These are phyloP conservation scores for Brasilioporus rufonigricans DNA, from an alignment of 768 basidiomycete species.

Conservation along the genomic window DNA sequence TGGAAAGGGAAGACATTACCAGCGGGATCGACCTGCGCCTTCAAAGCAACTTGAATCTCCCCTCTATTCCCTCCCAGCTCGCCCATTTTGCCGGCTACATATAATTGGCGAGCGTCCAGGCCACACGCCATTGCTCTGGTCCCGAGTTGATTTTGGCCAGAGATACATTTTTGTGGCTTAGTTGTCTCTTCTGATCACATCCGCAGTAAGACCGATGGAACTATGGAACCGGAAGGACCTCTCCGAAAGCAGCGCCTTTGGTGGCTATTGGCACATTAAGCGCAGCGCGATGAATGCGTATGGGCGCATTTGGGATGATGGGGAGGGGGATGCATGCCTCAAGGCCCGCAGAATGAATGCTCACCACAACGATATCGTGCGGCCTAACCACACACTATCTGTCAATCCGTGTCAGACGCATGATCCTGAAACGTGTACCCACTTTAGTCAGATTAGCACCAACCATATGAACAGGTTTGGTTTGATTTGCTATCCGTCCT, in stretches of 20 bases:
- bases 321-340: neutral
- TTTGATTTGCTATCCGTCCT: conserved; percentile 4
- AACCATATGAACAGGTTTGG: neutral
- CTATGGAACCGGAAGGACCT: neutral
- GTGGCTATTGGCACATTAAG: neutral
- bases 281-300: neutral
- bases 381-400: conserved; percentile 7
- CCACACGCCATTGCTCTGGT: neutral
- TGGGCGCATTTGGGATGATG: neutral
- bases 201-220: conserved; percentile 1
- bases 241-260: neutral
- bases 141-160: neutral
- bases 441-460: conserved; percentile 8
- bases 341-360: conserved; percentile 6
- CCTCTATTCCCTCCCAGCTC: neutral
- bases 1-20: neutral
- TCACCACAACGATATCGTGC: conserved; percentile 10
- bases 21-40: neutral
- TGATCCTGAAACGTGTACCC: conserved; percentile 19
- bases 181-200: neutral
- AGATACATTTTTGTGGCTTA: conserved; percentile 20
- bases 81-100: neutral
- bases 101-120: neutral
- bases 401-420: conserved; percentile 4
- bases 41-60: neutral